These are phyloP conservation scores for Salvia hispanica DNA, from an alignment of 257 asterid genomes.

Conservation along the genomic window DNA sequence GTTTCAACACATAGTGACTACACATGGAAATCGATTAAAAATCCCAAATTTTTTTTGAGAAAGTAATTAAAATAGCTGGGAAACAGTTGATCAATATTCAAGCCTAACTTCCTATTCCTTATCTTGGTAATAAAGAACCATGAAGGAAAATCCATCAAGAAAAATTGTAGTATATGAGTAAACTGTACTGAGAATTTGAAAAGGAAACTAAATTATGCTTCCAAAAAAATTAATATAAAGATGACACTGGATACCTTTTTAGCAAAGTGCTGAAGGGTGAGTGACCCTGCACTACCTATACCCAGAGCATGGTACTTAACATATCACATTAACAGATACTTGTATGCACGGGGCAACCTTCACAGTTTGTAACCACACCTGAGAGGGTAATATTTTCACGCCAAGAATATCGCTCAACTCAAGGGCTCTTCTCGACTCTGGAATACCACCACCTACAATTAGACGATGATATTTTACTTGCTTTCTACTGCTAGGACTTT, in stretches of 20 bases:
- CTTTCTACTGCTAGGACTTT: background rate
- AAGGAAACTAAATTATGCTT: background rate
- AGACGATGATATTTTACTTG: constrained; percentile 11
- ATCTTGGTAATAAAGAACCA: background rate
- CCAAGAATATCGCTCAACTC: constrained; percentile 60
- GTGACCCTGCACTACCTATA: constrained; percentile 68
- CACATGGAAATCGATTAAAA: background rate
- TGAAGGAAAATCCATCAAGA: background rate
- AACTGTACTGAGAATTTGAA: background rate
- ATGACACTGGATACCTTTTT: constrained; percentile 41
- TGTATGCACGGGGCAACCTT: background rate
- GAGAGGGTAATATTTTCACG: constrained; percentile 55
- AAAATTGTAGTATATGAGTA: background rate
- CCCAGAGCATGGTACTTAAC: constrained; percentile 32
- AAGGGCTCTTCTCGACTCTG: constrained; percentile 61
- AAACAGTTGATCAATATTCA: background rate
- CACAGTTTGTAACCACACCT: constrained; percentile 39
- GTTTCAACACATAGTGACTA: background rate
- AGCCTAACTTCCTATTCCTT: background rate
- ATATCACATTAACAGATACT: constrained; percentile 18
- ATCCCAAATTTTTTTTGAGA: too few relatives aligned
- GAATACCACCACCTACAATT: constrained; percentile 62
- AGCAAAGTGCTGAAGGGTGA: constrained; percentile 61
- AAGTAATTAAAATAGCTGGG: too few relatives aligned
- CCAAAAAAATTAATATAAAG: background rate